A percentile compares a stretch with the other conserved stretches of the same genome.
Evolutionary conservation across 768 basidiomycete species (phyloP).

Genomic region (Pluteus cervinus): DNA sequence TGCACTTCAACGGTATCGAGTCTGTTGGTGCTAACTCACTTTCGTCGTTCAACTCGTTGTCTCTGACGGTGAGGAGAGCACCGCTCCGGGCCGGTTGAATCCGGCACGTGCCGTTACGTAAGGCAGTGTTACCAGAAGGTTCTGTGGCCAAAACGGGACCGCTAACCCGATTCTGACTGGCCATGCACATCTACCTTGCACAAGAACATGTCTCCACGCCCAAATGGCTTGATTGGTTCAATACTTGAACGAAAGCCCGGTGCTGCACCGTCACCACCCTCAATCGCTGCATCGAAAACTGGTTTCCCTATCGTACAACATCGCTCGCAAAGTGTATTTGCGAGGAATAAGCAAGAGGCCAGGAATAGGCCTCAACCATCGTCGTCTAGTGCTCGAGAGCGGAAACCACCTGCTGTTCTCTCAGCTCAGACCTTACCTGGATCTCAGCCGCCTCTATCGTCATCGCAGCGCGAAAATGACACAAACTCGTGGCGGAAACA

Average conservation of each 20-base stretch:
- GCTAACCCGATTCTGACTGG: too few species aligned
- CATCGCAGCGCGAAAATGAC: constrained; percentile 8
- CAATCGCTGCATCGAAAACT: constrained; percentile 23
- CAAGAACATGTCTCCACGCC: constrained; percentile 2
- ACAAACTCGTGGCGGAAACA: constrained; percentile 45
- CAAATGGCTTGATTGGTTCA: constrained; percentile 29
- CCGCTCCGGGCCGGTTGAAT: too few species aligned
- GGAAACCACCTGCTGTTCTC: constrained; percentile 21
- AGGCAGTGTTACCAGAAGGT: too few species aligned
- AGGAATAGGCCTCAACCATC: constrained; percentile 19
- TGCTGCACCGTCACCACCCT: constrained; percentile 18
- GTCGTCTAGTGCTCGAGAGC: constrained; percentile 15
- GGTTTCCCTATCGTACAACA: constrained; percentile 65
- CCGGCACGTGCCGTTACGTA: too few species aligned
- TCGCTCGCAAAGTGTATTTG: constrained; percentile 60
- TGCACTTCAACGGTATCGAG: too few species aligned
- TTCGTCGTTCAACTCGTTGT: too few species aligned
- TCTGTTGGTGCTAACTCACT: too few species aligned
- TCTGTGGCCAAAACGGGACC: too few species aligned
- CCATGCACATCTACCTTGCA: too few species aligned
- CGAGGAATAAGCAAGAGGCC: constrained; percentile 37
- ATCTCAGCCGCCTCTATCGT: background rate
- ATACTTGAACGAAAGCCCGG: constrained; percentile 41
- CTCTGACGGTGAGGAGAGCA: too few species aligned
- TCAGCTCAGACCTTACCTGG: constrained; percentile 1